A percentile compares a stretch with the other conserved stretches of the same genome.
phyloP scores from a whole-genome alignment of 495 filamentous ascomycete genomes.

The Polyplosphaeria fusca region DNA sequence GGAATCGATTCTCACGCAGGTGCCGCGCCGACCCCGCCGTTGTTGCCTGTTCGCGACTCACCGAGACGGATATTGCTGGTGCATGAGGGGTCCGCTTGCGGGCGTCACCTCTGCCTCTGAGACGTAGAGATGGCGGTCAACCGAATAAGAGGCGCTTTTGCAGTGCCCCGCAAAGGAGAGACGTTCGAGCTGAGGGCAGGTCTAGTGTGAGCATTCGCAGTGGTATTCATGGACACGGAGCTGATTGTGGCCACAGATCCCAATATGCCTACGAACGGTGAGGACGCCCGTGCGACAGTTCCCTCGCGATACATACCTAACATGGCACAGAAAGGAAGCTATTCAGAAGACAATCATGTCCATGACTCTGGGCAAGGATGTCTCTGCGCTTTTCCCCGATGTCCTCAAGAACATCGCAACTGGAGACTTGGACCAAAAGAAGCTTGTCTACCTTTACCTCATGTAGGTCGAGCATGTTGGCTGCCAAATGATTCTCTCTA shows the following conservation, averaged over 20 bases:
- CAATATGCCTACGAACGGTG: conserved; percentile 98
- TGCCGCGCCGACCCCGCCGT: conserved; percentile 6
- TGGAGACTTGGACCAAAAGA: conserved; percentile 94
- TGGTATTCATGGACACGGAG: not conserved
- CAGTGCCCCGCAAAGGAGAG: conserved; percentile 90
- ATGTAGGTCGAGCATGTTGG: conserved; percentile 61
- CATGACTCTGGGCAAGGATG: conserved; percentile 98
- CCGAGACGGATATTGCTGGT: conserved; percentile 11
- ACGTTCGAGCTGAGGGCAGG: conserved; percentile 97
- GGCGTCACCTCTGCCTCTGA: conserved; percentile 46
- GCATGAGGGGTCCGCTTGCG: conserved; percentile 49
- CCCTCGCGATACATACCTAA: conserved; percentile 34
- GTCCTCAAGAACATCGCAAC: conserved; percentile 99
- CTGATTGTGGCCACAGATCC: conserved; percentile 52
- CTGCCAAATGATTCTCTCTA: not conserved
- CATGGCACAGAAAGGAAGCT: conserved; percentile 72
- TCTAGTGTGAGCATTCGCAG: conserved; percentile 60
- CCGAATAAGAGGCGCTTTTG: conserved; percentile 90
- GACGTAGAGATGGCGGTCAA: conserved; percentile 77
- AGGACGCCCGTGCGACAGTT: conserved; percentile 18
- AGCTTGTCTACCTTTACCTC: conserved; percentile 96
- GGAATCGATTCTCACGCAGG: too few relatives aligned
- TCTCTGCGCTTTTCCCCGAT: conserved; percentile 95
- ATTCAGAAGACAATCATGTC: conserved; percentile 99
- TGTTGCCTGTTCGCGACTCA: not conserved